Evolutionary conservation across 306 rosid genomes (phyloP).

Genomic region (Calophaca sinica): DNA sequence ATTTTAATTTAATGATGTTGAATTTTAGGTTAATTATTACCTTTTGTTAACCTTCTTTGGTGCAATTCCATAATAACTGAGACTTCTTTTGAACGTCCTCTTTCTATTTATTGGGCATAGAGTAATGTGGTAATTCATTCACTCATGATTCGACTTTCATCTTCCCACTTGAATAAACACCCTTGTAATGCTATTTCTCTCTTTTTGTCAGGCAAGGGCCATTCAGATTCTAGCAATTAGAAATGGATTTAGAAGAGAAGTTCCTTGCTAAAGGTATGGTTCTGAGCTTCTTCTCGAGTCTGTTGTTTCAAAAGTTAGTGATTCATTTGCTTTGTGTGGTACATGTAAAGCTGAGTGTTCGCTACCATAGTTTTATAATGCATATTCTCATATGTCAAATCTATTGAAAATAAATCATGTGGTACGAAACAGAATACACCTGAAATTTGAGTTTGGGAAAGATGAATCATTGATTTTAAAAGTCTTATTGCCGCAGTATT

Average conservation of each 20-base stretch:
- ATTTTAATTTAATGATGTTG: constrained; percentile 31
- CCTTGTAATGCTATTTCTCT: constrained; percentile 39
- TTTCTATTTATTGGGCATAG: constrained; percentile 13
- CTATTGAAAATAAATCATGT: constrained; percentile 6
- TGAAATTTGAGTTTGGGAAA: constrained; percentile 36
- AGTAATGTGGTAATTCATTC: constrained; percentile 15
- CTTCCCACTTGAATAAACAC: background rate
- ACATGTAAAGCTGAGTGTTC: constrained; percentile 31
- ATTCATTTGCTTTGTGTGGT: constrained; percentile 19
- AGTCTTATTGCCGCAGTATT: background rate
- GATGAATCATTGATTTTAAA: constrained; percentile 24
- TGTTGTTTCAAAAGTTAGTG: constrained; percentile 9
- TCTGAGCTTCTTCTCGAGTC: constrained; percentile 33
- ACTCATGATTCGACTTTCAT: constrained; percentile 28
- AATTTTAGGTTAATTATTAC: constrained; percentile 13
- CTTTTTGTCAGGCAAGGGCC: constrained; percentile 51
- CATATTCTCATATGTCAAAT: constrained; percentile 9
- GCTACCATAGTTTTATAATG: constrained; percentile 37
- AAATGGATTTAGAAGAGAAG: constrained; percentile 81
- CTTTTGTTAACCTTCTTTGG: constrained; percentile 31
- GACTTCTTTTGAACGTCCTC: constrained; percentile 17
- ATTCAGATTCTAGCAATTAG: constrained; percentile 41
- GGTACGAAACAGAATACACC: background rate
- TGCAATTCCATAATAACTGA: background rate
- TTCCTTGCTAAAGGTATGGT: constrained; percentile 68